Evolutionary conservation across 345 rosid species (phyloP).

Genomic region (Reutealis trisperma): DNA sequence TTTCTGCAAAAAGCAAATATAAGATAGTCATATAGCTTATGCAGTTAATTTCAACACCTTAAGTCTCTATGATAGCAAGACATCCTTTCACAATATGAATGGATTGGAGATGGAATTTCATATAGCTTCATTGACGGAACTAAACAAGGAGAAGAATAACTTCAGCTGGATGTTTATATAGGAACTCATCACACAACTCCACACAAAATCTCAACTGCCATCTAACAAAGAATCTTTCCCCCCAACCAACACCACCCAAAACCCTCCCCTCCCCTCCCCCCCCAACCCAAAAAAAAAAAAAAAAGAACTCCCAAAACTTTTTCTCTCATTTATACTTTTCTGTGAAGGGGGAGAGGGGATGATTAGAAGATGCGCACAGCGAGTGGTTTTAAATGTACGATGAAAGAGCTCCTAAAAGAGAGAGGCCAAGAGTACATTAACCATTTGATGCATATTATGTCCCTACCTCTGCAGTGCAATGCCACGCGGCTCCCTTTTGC

Average conservation of each 20-base stretch:
- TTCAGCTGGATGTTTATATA: neutral
- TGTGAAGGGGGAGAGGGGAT: neutral
- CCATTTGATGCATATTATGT: no score
- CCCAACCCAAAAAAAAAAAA: no score
- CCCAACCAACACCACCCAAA: no score
- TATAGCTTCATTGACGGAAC: neutral
- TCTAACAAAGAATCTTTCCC: neutral
- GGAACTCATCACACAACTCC: neutral
- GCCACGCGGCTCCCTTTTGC: constrained; percentile 56
- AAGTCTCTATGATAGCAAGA: neutral
- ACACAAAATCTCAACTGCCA: neutral
- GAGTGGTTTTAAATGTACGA: neutral
- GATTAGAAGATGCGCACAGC: neutral
- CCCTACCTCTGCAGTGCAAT: constrained; percentile 67
- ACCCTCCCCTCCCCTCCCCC: no score
- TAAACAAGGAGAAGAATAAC: constrained; percentile 1
- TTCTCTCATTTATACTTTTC: no score
- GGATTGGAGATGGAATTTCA: neutral
- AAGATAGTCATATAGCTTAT: constrained; percentile 18
- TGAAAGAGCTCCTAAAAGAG: neutral
- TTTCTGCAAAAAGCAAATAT: constrained; percentile 53
- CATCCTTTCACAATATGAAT: neutral
- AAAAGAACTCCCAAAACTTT: no score
- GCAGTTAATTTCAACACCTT: constrained; percentile 47
- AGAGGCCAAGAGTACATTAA: no score